Conservation (phyloP, 1,284 basidiomycete species). For the Apiotrichum montevideense region DNA sequence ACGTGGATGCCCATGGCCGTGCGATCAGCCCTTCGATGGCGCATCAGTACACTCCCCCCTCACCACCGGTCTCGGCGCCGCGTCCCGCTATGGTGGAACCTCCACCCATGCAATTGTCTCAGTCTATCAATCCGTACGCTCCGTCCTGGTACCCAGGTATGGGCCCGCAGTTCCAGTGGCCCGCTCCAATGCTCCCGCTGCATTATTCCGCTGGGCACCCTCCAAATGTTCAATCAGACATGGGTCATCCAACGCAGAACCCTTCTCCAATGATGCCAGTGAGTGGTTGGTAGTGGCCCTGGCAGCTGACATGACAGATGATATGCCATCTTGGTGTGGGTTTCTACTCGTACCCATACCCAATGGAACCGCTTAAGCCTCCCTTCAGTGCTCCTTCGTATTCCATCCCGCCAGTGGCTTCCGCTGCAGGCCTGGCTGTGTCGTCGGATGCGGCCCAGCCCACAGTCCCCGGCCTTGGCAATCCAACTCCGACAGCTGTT, state of each 20-base stretch:
- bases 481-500: no score
- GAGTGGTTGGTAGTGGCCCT: background rate
- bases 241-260: background rate
- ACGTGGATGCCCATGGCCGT: slow-evolving; percentile 25
- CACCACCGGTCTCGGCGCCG: background rate
- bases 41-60: slow-evolving; percentile 22
- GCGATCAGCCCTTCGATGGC: slow-evolving; percentile 29
- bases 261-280: slow-evolving; percentile 2
- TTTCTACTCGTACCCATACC: background rate
- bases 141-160: background rate
- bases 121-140: background rate
- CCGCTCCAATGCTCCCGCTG: background rate
- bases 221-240: background rate
- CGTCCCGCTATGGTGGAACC: no score
- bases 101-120: no score
- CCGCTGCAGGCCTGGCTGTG: no score
- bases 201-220: background rate
- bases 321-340: slow-evolving; percentile 1
- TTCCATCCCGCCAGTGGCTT: background rate
- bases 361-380: background rate
- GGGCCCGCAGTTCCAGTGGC: background rate
- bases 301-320: slow-evolving; percentile 2
- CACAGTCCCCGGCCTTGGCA: background rate
- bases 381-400: background rate
- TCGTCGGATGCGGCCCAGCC: background rate